A percentile compares a stretch with the other conserved stretches of the same genome.
These are phyloP conservation scores for Suillus sp. DNA, from an alignment of 768 basidiomycete species.

Conservation along the genomic window DNA sequence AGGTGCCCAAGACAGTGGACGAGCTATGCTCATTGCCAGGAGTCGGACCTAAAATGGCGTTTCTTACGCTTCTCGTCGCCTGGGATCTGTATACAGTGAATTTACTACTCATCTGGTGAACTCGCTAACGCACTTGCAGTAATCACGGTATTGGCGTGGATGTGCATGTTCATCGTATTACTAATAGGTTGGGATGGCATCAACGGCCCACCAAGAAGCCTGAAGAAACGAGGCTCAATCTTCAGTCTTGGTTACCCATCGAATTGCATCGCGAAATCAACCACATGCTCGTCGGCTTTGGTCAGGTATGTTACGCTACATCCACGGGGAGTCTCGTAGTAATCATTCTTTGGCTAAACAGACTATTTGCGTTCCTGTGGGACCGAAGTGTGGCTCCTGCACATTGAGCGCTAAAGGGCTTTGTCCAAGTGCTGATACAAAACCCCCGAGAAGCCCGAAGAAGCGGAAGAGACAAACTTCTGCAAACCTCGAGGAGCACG, in stretches of 20 bases:
- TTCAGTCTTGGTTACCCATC: conserved; percentile 82
- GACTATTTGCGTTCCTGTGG: conserved; percentile 68
- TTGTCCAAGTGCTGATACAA: conserved; percentile 66
- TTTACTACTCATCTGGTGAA: neutral
- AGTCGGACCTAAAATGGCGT: conserved; percentile 97
- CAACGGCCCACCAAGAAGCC: conserved; percentile 79
- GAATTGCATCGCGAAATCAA: conserved; percentile 78
- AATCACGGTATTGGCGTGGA: conserved; percentile 95
- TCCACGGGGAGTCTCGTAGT: neutral
- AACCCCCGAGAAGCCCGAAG: conserved; percentile 21
- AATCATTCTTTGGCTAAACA: conserved; percentile 26
- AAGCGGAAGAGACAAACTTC: conserved; percentile 13
- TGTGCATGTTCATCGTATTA: conserved; percentile 94
- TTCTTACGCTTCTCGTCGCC: conserved; percentile 77
- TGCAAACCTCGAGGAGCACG: conserved; percentile 9
- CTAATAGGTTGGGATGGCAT: conserved; percentile 94
- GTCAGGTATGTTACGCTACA: conserved; percentile 55
- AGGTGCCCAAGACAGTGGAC: conserved; percentile 88
- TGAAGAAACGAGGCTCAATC: conserved; percentile 81
- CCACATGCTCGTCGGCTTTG: conserved; percentile 80
- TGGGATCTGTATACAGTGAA: conserved; percentile 64
- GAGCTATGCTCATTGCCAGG: conserved; percentile 87
- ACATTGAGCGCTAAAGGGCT: conserved; percentile 53
- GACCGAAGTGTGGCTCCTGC: conserved; percentile 67
- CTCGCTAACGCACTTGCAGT: conserved; percentile 38